Evolutionary conservation across 306 rosid genomes (phyloP).

Genomic region (Cicer bijugum): DNA sequence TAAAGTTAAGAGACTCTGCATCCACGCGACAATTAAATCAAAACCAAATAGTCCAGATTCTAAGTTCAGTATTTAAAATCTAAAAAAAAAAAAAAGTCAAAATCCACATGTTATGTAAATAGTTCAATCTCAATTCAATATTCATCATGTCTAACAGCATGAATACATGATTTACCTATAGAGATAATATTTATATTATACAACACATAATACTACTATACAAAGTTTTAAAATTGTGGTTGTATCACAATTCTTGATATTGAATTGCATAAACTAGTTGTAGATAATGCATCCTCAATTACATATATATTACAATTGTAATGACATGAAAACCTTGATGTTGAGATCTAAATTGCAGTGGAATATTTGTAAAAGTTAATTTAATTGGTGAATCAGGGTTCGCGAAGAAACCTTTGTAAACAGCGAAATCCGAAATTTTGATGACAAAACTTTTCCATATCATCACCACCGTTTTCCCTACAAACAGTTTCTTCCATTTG

Average conservation of each 20-base stretch:
- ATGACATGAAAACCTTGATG: not conserved
- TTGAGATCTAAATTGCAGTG: not conserved
- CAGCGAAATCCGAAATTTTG: slow-evolving; percentile 83
- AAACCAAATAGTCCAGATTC: too few relatives aligned
- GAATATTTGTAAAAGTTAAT: too few relatives aligned
- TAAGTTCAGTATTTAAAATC: too few relatives aligned
- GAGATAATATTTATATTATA: not conserved
- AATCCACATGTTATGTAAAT: too few relatives aligned
- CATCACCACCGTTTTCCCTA: slow-evolving; percentile 79
- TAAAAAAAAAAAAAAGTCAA: too few relatives aligned
- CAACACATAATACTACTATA: not conserved
- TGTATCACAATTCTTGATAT: not conserved
- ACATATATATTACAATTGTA: not conserved
- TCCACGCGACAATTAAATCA: too few relatives aligned
- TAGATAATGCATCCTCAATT: not conserved
- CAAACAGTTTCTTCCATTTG: slow-evolving; percentile 86
- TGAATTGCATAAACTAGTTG: not conserved
- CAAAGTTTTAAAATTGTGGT: not conserved
- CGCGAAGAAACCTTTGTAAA: slow-evolving; percentile 78
- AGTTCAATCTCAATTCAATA: too few relatives aligned
- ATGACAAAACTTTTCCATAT: slow-evolving; percentile 71
- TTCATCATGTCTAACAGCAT: too few relatives aligned
- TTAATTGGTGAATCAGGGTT: slow-evolving; percentile 47
- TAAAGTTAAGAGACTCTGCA: not conserved
- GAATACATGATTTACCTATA: too few relatives aligned